Evolutionary conservation across 495 filamentous ascomycete species (phyloP).

Genomic region (Penicillium angulare): DNA sequence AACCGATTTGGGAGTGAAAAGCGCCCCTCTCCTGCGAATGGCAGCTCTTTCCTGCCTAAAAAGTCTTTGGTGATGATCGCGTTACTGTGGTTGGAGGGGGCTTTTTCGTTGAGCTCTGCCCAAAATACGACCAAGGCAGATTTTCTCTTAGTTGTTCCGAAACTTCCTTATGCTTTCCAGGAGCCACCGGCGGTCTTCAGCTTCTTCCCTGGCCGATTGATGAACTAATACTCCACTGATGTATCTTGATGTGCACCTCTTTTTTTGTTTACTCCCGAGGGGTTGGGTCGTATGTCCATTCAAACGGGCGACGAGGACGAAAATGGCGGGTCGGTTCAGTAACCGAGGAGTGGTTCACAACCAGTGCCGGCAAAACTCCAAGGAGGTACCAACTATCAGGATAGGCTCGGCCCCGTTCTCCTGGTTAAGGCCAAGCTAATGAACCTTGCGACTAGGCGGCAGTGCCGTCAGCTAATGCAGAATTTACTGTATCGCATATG

Average conservation of each 20-base stretch:
- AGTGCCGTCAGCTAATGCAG: constrained; percentile 23
- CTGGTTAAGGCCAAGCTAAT: constrained; percentile 20
- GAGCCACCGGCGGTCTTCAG: background rate
- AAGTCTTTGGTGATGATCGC: background rate
- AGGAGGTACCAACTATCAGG: constrained; percentile 18
- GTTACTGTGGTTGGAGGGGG: background rate
- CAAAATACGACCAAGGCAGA: constrained; percentile 14
- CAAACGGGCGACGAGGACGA: constrained; percentile 6
- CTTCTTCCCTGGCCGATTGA: constrained; percentile 2
- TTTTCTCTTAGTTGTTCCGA: constrained; percentile 7
- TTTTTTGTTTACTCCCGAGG: constrained; percentile 4
- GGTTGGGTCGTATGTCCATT: constrained; percentile 9
- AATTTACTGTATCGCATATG: constrained; percentile 20
- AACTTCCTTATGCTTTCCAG: constrained; percentile 5
- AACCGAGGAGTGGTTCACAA: constrained; percentile 23
- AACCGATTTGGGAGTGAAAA: no score
- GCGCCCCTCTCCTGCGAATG: no score
- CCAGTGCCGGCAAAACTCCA: background rate
- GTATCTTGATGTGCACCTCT: background rate
- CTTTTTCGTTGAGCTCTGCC: background rate
- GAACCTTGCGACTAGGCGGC: constrained; percentile 22
- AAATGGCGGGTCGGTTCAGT: constrained; percentile 22
- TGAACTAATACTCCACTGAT: constrained; percentile 11
- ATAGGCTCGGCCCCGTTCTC: constrained; percentile 13
- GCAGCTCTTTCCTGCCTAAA: background rate